Percentiles rank a stretch among this genome's conserved stretches.
These are phyloP conservation scores for Dichotomopilus funicola DNA, from an alignment of 2,329 filamentous ascomycete species.

Conservation along the genomic window DNA sequence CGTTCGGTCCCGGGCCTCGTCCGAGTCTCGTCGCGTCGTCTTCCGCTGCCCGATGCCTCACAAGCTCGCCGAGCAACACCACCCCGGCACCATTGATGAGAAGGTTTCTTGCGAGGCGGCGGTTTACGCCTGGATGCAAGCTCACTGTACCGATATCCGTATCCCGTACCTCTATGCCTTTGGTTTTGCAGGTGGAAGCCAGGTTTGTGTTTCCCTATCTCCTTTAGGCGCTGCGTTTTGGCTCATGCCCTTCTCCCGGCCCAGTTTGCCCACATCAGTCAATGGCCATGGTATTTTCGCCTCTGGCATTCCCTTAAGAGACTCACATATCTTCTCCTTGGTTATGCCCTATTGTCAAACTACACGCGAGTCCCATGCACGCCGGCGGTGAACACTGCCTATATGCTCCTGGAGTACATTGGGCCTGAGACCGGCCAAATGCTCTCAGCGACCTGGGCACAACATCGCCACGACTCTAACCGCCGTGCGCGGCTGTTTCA, in stretches of 20 bases:
- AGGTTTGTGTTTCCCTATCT: not conserved
- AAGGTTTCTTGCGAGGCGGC: conserved; percentile 28
- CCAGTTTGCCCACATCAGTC: not conserved
- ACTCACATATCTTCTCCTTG: not conserved
- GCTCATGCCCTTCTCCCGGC: not conserved
- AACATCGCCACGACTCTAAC: conserved; percentile 15
- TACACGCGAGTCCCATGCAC: not conserved
- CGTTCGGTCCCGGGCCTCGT: not conserved
- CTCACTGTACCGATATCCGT: not conserved
- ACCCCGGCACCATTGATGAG: conserved; percentile 37
- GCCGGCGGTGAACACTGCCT: conserved; percentile 11
- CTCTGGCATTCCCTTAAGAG: not conserved
- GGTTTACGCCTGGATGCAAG: not conserved
- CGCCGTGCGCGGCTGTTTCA: conserved; percentile 27
- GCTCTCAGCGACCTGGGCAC: conserved; percentile 25
- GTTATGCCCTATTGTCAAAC: not conserved
- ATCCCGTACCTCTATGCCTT: conserved; percentile 1
- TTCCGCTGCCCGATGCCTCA: conserved; percentile 30
- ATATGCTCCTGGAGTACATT: conserved; percentile 26
- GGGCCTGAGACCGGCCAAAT: conserved; percentile 22
- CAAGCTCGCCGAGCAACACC: conserved; percentile 31
- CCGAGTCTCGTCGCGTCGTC: conserved; percentile 7
- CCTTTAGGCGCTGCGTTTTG: not conserved
- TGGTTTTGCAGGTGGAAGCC: not conserved
- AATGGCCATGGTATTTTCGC: not conserved